A percentile compares a stretch with the other conserved stretches of the same genome.
These are phyloP conservation scores for Vigna unguiculata DNA, from an alignment of 306 rosid genomes.

Conservation along the genomic window DNA sequence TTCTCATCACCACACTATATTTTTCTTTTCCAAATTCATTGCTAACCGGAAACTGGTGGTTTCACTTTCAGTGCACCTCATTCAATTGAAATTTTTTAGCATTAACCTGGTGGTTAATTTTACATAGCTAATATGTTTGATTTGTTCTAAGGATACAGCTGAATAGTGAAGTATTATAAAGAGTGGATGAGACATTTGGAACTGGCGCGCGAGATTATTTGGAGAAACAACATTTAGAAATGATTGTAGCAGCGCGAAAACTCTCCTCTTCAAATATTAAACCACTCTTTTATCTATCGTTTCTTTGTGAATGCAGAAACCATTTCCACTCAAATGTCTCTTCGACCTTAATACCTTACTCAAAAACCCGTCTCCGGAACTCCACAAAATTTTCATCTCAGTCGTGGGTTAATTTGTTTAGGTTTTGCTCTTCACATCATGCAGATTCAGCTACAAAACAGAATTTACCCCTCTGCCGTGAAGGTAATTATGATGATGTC, in stretches of 20 bases:
- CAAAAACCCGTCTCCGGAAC: constrained; percentile 35
- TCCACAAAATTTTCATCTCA: constrained; percentile 14
- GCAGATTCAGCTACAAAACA: constrained; percentile 40
- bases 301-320: constrained; percentile 36
- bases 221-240: constrained; percentile 30
- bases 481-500: constrained; percentile 81
- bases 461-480: constrained; percentile 63
- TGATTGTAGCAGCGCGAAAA: constrained; percentile 51
- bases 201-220: no score
- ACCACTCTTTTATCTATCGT: constrained; percentile 34
- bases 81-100: no score
- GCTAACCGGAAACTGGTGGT: not conserved
- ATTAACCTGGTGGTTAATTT: no score
- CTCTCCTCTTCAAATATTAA: constrained; percentile 52
- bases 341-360: constrained; percentile 21
- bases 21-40: not conserved
- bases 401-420: constrained; percentile 34
- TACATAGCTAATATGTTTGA: constrained; percentile 26
- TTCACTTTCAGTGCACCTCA: no score
- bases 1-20: not conserved
- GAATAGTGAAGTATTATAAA: not conserved
- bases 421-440: constrained; percentile 46
- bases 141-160: constrained; percentile 31
- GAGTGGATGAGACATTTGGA: no score
- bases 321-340: constrained; percentile 21